phyloP scores from a whole-genome alignment of 2,329 filamentous ascomycete genomes.

The Alternaria tenuissima region DNA sequence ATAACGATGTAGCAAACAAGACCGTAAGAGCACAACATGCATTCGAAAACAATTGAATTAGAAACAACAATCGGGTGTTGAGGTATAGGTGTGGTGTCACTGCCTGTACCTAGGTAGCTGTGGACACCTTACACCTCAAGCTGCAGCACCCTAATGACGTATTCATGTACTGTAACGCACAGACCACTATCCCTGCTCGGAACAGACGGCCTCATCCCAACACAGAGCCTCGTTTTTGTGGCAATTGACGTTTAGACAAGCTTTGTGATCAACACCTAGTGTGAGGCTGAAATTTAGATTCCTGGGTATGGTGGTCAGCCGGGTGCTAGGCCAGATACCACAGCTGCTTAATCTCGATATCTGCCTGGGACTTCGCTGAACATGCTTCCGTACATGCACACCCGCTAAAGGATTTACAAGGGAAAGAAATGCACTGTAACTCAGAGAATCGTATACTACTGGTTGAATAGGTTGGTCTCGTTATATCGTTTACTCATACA shows the following conservation, averaged over 20 bases:
- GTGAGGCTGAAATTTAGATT: background rate
- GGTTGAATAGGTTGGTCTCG: background rate
- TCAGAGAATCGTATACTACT: background rate
- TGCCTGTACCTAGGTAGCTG: background rate
- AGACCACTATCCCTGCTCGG: conserved; percentile 4
- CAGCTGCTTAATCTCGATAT: background rate
- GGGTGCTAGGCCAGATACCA: background rate
- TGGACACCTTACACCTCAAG: conserved; percentile 1
- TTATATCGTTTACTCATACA: conserved; percentile 1
- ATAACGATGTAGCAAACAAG: background rate
- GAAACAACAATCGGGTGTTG: background rate
- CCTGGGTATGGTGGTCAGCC: background rate
- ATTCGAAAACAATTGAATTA: background rate
- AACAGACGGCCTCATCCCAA: conserved; percentile 1
- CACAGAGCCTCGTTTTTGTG: background rate
- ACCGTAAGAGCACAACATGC: background rate
- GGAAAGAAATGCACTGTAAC: background rate
- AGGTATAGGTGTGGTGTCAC: background rate
- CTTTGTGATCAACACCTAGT: conserved; percentile 1
- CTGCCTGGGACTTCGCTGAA: background rate
- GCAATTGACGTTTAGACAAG: conserved; percentile 8
- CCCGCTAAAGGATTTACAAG: background rate
- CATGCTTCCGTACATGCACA: background rate
- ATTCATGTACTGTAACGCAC: background rate
- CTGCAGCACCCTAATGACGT: conserved; percentile 1